Evolutionary conservation across 2,329 filamentous ascomycete species (phyloP).

Genomic region (Xylaria sp.): DNA sequence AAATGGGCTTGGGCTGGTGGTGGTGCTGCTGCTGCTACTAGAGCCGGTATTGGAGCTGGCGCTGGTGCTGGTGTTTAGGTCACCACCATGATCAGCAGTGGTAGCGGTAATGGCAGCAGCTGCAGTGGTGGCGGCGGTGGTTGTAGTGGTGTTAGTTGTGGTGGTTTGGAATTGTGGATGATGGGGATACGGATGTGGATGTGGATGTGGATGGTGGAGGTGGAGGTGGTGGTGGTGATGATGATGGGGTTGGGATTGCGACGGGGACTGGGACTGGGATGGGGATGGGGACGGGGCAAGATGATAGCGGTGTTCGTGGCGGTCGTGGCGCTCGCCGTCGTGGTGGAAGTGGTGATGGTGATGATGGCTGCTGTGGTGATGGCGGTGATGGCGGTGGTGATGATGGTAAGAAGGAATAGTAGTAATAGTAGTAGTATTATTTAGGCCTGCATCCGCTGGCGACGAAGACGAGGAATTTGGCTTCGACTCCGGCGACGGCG

Average conservation of each 20-base stretch:
- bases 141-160: not conserved
- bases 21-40: not conserved
- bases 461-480: constrained; percentile 19
- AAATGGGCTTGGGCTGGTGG: not conserved
- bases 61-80: constrained; percentile 2
- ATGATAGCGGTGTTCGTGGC: constrained; percentile 1
- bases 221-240: too few species aligned
- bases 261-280: constrained; percentile 13
- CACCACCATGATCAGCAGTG: not conserved
- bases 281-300: constrained; percentile 20
- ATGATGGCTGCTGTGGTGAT: not conserved
- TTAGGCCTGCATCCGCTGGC: constrained; percentile 12
- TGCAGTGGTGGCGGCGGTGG: not conserved
- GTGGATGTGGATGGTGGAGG: not conserved
- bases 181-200: not conserved
- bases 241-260: too few species aligned
- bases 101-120: not conserved
- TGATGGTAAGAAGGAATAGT: not conserved
- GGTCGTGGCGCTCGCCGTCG: constrained; percentile 4
- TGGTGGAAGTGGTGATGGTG: not conserved
- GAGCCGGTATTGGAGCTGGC: not conserved
- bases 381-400: constrained; percentile 6
- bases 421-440: not conserved
- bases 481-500: constrained; percentile 32
- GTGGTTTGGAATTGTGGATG: constrained; percentile 3